These are phyloP conservation scores for Parastagonospora nodorum DNA, from an alignment of 2,329 filamentous ascomycete genomes.

Conservation along the genomic window DNA sequence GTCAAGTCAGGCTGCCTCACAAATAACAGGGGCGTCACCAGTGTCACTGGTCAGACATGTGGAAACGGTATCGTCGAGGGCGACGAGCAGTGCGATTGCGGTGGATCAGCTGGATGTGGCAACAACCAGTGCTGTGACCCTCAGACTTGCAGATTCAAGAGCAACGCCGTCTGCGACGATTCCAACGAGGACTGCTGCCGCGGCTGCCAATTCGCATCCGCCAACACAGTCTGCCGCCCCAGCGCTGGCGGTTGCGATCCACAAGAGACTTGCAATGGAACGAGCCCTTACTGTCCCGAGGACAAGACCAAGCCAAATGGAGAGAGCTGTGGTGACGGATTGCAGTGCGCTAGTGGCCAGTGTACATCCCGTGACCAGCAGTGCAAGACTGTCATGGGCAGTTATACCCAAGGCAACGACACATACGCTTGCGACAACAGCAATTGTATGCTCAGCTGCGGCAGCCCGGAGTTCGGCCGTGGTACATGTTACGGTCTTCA, in stretches of 20 bases:
- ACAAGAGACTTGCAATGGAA: constrained; percentile 79
- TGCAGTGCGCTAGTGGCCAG: constrained; percentile 87
- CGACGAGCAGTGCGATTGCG: constrained; percentile 96
- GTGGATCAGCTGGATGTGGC: constrained; percentile 72
- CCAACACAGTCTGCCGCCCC: constrained; percentile 76
- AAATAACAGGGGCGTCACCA: constrained; percentile 83
- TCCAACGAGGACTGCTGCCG: constrained; percentile 85
- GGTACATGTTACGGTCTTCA: constrained; percentile 75
- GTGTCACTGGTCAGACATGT: constrained; percentile 82
- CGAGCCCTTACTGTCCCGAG: constrained; percentile 71
- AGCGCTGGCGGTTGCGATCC: constrained; percentile 85
- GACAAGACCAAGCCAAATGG: constrained; percentile 75
- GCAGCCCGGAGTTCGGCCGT: constrained; percentile 68
- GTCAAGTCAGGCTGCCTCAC: constrained; percentile 78
- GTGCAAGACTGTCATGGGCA: constrained; percentile 83
- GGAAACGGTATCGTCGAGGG: constrained; percentile 96
- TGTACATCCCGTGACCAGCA: constrained; percentile 92
- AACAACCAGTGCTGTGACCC: constrained; percentile 83
- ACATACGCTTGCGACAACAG: constrained; percentile 77
- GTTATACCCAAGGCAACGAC: constrained; percentile 72
- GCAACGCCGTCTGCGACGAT: constrained; percentile 77
- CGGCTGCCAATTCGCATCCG: constrained; percentile 68
- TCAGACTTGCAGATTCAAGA: constrained; percentile 82
- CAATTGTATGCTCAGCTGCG: constrained; percentile 78
- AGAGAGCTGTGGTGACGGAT: constrained; percentile 69